Base-by-base conservation (phyloP, 2,329 filamentous ascomycete genomes). In the Neopestalotiopsis rosae region DNA sequence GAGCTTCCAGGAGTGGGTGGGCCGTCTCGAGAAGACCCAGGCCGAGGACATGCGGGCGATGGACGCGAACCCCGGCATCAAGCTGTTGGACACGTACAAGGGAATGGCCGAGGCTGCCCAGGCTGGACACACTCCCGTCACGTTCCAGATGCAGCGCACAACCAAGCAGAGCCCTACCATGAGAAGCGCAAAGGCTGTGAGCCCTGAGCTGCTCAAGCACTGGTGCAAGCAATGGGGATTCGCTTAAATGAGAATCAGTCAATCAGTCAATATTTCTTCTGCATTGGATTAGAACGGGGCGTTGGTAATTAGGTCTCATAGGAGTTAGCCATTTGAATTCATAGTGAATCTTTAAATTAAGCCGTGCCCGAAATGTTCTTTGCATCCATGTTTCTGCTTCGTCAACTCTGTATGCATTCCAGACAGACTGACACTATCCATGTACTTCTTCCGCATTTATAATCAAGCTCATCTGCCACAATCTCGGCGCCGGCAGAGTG, bases 21-120 rank as follows among this genome's bases (percentile, higher is more conserved):
- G 74, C 1, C 74, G 77, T 10, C 76, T 89, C 24, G 82, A 85
- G 68, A 70, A 80, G 69, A 85, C 83, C 67, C 76, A 78, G 57
- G 77, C 77, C 0, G 73, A 75, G 5, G 76, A 76, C 4, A 79
- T 77, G 14, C 76, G 80, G 3, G 77, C 82, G 9, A 71, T 86
- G 0, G 78, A 78, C 3, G 77, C 74, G 67, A 87, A 87, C 71
- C 85, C 85, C 0, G 86, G 81, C 10, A 72, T 88, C 56, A 89
- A 88, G 78, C 76, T 89, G 59, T 71, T 88, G 0, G 85, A 87
- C 59, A 84, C 85, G 32, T 88, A 86, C 71, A 76, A 76, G 64
- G 77, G 73, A 2, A 76, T 82, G 74, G 75, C 73, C 4, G 67
- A 45, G 1, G 76, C 68, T 0, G 69, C 70, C 1, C 72, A 71